Evolutionary conservation across 257 asterid species (phyloP).

Genomic region (Striga asiatica): DNA sequence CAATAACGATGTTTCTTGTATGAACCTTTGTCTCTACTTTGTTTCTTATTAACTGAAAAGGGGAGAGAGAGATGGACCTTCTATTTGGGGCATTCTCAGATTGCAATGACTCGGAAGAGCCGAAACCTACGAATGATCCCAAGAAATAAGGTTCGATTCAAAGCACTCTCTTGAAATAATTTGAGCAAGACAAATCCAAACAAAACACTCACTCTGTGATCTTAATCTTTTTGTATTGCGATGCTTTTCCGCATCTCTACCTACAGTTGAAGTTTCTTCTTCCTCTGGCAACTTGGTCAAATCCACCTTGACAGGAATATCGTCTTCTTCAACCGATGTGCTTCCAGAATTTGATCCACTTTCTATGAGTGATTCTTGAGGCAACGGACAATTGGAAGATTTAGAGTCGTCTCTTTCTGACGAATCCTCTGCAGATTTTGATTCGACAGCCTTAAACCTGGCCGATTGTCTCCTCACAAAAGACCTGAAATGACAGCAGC

Average conservation of each 20-base stretch:
- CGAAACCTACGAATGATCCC: constrained; percentile 27
- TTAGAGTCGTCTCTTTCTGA: constrained; percentile 9
- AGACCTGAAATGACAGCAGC: constrained; percentile 24
- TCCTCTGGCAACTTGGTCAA: constrained; percentile 14
- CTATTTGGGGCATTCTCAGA: constrained; percentile 25
- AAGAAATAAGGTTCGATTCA: not conserved
- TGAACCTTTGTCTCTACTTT: too few species aligned
- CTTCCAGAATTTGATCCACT: not conserved
- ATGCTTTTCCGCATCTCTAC: constrained; percentile 17
- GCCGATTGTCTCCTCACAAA: constrained; percentile 48
- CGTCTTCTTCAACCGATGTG: constrained; percentile 14
- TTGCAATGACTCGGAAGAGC: constrained; percentile 22
- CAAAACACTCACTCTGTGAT: constrained; percentile 33
- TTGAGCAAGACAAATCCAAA: not conserved
- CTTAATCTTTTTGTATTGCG: constrained; percentile 19
- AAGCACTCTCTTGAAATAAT: not conserved
- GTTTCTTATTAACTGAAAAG: too few species aligned
- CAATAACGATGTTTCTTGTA: too few species aligned
- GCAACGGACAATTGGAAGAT: not conserved
- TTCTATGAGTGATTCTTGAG: constrained; percentile 16
- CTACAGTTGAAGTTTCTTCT: constrained; percentile 15
- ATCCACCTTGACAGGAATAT: constrained; percentile 20
- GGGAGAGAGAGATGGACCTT: constrained; percentile 24
- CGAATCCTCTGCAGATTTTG: constrained; percentile 15
- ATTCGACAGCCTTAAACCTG: constrained; percentile 33